These are phyloP conservation scores for Trichosanthes cucumerina DNA, from an alignment of 306 rosid species.

Conservation along the genomic window DNA sequence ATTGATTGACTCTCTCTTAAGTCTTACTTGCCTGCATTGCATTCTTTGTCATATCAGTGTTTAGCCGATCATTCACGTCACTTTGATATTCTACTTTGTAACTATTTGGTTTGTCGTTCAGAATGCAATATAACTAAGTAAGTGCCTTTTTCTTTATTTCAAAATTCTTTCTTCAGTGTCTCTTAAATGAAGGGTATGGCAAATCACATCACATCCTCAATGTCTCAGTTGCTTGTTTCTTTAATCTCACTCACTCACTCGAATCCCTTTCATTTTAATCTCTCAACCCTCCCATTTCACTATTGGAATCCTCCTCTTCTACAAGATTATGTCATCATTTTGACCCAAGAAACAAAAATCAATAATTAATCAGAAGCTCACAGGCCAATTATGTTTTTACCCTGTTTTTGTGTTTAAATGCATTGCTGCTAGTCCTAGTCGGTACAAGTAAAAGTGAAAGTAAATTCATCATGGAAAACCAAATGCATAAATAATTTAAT, in stretches of 20 bases:
- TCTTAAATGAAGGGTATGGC: neutral
- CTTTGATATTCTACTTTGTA: no score
- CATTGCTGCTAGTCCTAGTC: neutral
- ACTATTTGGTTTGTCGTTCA: no score
- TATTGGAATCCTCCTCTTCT: neutral
- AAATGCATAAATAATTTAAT: neutral
- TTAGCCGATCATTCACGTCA: no score
- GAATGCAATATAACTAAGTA: no score
- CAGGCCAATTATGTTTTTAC: neutral
- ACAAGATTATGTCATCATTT: neutral
- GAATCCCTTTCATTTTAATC: neutral
- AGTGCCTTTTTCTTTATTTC: no score
- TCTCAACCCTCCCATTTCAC: neutral
- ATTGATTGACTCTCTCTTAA: neutral
- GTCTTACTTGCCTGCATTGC: no score
- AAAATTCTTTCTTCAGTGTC: neutral
- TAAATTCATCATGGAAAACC: neutral
- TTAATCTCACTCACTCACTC: neutral
- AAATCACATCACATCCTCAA: neutral
- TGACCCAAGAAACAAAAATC: neutral
- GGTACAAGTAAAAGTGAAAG: neutral
- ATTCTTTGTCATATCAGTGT: no score
- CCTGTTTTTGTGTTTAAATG: neutral
- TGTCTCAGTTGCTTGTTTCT: neutral
- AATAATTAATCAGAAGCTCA: neutral